Evolutionary conservation across 257 asterid species (phyloP), one percentile per base, ranked within the genome.

Genomic region (Rehmannia glutinosa): DNA sequence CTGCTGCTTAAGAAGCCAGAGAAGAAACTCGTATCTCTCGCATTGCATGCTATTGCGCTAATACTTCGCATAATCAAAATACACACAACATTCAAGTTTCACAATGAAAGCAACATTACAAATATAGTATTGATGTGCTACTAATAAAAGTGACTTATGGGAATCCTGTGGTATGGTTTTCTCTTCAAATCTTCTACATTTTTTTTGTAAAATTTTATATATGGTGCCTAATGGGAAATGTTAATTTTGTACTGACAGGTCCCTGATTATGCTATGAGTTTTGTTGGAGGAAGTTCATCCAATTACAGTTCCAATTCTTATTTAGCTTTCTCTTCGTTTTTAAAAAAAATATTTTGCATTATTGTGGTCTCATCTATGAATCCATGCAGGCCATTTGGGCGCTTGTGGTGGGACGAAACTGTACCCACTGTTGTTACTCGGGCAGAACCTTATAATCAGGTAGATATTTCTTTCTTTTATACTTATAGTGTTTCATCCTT

Each of bases 361-460:
- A 59, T 32, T 33, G 8, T 13, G 2, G 35, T 9, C 36, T 64
- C 19, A 2, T 27, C 21, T 63, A 41, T 61, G 2, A 1, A 49
- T 2, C 11, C 30, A 49, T 71, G 70, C 70, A 93, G 99, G 80
- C 99, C 99, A 5, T 93, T 93, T 81, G 91, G 90, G 3, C 91
- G 98, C 7, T 52, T 92, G 27, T 92, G 98, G 98, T 90, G 95
- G 95, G 96, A 93, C 13, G 92, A 86, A 51, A 93, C 87, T 0
- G 96, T 93, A 23, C 85, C 99, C 1, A 93, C 99, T 0, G 97
- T 93, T 23, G 86, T 88, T 12, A 86, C 96, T 13, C 83, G 99
- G 1, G 99, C 99, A 0, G 92, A 90, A 38, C 99, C 99, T 2
- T 97, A 93, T 49, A 90, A 93, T 42, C 97, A 85, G 75, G 99